Conservation (phyloP, 164 flowering plant genomes). For the Tetrastigma voinierianum region DNA sequence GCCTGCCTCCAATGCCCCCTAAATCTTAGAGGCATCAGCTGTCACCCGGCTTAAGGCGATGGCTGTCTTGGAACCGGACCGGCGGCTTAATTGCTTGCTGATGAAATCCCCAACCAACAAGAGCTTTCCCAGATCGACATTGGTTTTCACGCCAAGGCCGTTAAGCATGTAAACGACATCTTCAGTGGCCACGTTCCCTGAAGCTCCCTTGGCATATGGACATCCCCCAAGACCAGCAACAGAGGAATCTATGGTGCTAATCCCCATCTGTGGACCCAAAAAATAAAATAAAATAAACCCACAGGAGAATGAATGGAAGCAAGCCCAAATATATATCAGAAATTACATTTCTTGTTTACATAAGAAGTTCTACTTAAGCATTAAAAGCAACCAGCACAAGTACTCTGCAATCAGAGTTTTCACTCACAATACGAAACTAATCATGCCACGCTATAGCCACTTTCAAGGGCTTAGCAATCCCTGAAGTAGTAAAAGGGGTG, state of each 20-base stretch:
- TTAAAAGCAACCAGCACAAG: too few species aligned
- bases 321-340: too few species aligned
- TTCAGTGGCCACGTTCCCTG: conserved; percentile 97
- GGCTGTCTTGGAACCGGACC: conserved; percentile 84
- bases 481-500: too few species aligned
- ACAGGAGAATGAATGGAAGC: background rate
- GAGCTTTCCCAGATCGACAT: conserved; percentile 85
- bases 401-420: too few species aligned
- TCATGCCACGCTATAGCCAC: too few species aligned
- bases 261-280: conserved; percentile 74
- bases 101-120: conserved; percentile 85
- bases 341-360: too few species aligned
- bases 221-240: conserved; percentile 98
- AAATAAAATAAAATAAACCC: too few species aligned
- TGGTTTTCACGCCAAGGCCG: conserved; percentile 83
- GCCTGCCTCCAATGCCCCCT: background rate
- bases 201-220: conserved; percentile 98
- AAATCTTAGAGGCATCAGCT: conserved; percentile 69
- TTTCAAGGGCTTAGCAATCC: too few species aligned
- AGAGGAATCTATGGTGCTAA: conserved; percentile 80
- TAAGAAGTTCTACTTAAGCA: too few species aligned
- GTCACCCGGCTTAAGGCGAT: conserved; percentile 61
- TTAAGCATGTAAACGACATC: conserved; percentile 95
- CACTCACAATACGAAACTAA: too few species aligned
- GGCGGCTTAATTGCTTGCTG: conserved; percentile 68